Percentiles rank a stretch among this genome's conserved stretches.
Evolutionary conservation across 108 stramenopile species (phyloP).

Genomic region (Discostella pseudostelligera): DNA sequence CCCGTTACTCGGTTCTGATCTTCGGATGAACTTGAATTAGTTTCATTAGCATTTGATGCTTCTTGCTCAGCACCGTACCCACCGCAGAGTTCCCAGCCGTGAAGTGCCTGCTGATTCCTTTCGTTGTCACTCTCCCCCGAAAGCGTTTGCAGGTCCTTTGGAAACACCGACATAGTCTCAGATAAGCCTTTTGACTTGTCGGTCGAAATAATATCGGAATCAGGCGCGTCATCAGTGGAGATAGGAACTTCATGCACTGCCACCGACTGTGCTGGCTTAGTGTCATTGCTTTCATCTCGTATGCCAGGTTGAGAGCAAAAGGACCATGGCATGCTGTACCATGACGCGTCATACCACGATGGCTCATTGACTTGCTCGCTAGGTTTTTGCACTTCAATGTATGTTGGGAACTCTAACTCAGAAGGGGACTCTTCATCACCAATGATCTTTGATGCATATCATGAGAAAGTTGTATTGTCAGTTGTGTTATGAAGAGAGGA

Average conservation of each 20-base stretch:
- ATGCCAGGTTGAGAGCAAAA: not conserved
- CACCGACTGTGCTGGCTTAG: not conserved
- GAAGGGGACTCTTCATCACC: constrained; percentile 1
- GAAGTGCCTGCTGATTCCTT: not conserved
- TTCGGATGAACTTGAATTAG: not conserved
- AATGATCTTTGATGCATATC: constrained; percentile 4
- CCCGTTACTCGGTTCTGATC: not conserved
- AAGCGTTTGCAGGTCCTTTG: not conserved
- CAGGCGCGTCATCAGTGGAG: not conserved
- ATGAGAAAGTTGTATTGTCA: too few species aligned
- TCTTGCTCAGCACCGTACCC: not conserved
- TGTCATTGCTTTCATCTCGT: not conserved
- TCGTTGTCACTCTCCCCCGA: not conserved
- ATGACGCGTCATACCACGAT: not conserved
- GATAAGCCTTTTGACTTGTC: not conserved
- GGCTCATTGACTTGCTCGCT: not conserved
- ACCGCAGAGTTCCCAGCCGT: not conserved
- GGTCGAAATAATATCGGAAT: not conserved
- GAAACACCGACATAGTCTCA: not conserved
- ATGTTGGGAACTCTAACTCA: constrained; percentile 2
- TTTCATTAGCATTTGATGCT: not conserved
- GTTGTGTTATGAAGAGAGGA: too few species aligned
- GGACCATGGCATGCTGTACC: not conserved
- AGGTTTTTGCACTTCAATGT: not conserved
- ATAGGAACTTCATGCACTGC: not conserved